Evolutionary conservation across 352 stramenopile genomes (phyloP).

Genomic region (Pythium rhizo-oryzae): DNA sequence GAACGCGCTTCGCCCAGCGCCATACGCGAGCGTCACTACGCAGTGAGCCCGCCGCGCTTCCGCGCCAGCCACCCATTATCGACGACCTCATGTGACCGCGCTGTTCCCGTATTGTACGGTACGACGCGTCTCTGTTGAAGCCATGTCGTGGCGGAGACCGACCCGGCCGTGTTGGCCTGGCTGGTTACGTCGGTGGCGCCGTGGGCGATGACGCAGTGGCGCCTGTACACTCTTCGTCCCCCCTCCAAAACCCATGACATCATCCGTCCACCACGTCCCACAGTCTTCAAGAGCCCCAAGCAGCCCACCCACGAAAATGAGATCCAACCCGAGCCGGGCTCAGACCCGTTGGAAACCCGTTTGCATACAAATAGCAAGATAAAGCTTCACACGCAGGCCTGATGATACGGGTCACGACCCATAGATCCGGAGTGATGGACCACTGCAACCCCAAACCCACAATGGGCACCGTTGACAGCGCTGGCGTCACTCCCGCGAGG

Average conservation of each 20-base stretch:
- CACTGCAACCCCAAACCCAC: slow-evolving; percentile 7
- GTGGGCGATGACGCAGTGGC: background rate
- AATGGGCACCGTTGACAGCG: background rate
- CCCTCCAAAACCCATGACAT: background rate
- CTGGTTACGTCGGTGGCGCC: background rate
- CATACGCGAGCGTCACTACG: no score
- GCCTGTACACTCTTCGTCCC: background rate
- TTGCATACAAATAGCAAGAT: background rate
- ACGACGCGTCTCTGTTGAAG: background rate
- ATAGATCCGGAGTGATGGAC: background rate
- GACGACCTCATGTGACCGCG: no score
- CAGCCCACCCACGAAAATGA: background rate
- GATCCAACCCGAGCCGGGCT: background rate
- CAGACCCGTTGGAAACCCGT: background rate
- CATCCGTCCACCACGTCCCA: background rate
- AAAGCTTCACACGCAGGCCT: no score
- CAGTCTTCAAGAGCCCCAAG: background rate
- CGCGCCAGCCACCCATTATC: no score
- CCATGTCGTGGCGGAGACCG: background rate
- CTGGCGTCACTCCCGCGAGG: background rate
- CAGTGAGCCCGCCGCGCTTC: no score
- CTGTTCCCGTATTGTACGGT: background rate
- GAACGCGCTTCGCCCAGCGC: no score
- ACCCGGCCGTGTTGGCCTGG: background rate
- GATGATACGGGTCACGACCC: background rate